Evolutionary conservation across 192 early-diverging fungal species (phyloP).

Genomic region (Dimargaris cristalligena): DNA sequence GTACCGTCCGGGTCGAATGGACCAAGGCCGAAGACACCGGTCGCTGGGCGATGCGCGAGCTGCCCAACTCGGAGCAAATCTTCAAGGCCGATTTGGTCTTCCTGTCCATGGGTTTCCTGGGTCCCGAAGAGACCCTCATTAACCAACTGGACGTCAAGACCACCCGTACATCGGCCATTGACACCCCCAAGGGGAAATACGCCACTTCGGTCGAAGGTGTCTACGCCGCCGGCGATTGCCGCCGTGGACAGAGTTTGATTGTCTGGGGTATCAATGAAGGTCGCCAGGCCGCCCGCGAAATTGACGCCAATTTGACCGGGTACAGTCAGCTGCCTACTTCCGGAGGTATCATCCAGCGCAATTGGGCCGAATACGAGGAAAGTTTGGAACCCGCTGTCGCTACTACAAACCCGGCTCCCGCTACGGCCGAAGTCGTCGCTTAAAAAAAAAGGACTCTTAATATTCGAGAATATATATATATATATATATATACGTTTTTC

Average conservation of each 20-base stretch:
- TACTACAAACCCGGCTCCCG: neutral
- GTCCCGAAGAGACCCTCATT: slow-evolving; percentile 72
- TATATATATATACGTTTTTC: too few species aligned
- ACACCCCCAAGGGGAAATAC: slow-evolving; percentile 62
- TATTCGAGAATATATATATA: too few species aligned
- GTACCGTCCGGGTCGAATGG: slow-evolving; percentile 94
- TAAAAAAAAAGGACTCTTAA: too few species aligned
- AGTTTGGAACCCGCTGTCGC: neutral
- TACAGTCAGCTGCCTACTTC: slow-evolving; percentile 69
- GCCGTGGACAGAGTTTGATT: slow-evolving; percentile 86
- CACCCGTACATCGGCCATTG: slow-evolving; percentile 61
- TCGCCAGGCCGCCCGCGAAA: slow-evolving; percentile 80
- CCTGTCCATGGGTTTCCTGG: slow-evolving; percentile 90
- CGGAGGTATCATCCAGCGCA: slow-evolving; percentile 67
- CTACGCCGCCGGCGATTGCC: slow-evolving; percentile 95
- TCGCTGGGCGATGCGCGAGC: slow-evolving; percentile 79
- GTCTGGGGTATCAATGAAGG: slow-evolving; percentile 99
- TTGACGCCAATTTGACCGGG: slow-evolving; percentile 69
- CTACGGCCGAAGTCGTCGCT: neutral
- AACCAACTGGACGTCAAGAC: slow-evolving; percentile 66
- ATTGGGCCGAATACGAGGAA: neutral
- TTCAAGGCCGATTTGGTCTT: slow-evolving; percentile 83
- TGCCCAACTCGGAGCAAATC: slow-evolving; percentile 68
- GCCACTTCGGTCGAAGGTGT: slow-evolving; percentile 60
- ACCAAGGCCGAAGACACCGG: slow-evolving; percentile 52